Base-by-base conservation (phyloP, 31 red algal genomes). In the Odonthalia washingtoniensis region DNA sequence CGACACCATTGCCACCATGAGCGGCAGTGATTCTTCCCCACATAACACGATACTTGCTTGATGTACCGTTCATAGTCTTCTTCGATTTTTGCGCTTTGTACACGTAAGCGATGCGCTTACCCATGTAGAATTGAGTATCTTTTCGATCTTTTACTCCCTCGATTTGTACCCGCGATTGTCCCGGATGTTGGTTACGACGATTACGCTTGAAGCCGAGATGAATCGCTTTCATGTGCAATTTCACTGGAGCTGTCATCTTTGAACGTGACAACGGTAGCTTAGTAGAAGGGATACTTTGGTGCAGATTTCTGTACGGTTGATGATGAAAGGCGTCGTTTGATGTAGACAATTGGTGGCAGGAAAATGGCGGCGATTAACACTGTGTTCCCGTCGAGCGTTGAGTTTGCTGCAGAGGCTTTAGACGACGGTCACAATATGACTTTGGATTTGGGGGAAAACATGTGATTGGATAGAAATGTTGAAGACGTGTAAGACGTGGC, bases 51-150 rank as follows among this genome's bases (percentile, higher is more conserved):
- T 92, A 88, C 49, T 89, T 84, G 70, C 86, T 91, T 85, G 82
- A 75, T 18, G 57, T 72, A 14, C 91, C 91, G 26, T 42, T 49
- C 21, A 75, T 42, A 53, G 77, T 79, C 77, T 92, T 93, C 74
- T 89, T 90, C 52, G 65, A 78, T 41, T 75, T 86, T 34, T 83
- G 80, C 28, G 96, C 96, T 80, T 94, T 95, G 76, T 98, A 98
- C 14, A 98, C 83, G 80, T 98, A 98, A 28, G 94, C 97, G 31
- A 98, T 87, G 36, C 97, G 90, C 87, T 98, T 98, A 70, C 97
- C 97, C 44, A 95, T 78, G 84, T 98, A 98, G 81, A 92, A 98
- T 24, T 72, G 65, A n/a, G 90, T 77, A 35, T 94, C 94, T 32
- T 92, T 84, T 57, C 94, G 94, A 57, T 90, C 91, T 46, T 94